Evolutionary conservation across 2,329 filamentous ascomycete genomes (phyloP).

Genomic region (Hypoxylon sp.): DNA sequence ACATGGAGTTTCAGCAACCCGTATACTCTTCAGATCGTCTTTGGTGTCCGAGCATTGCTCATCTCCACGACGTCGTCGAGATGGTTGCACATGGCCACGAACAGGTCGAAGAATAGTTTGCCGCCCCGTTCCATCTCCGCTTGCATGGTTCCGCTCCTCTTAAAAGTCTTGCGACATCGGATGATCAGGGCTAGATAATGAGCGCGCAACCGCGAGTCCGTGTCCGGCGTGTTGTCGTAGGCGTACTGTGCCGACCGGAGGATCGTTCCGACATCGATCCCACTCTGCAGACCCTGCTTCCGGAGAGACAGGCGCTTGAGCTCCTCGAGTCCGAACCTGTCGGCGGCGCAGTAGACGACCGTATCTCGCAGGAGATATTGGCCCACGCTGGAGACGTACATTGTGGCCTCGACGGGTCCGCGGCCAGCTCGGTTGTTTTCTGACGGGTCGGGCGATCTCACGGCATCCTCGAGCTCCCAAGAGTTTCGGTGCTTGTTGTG

Average conservation of each 20-base stretch:
- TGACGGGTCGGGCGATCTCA: conserved; percentile 52
- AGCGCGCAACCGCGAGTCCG: conserved; percentile 91
- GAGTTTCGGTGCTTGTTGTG: conserved; percentile 87
- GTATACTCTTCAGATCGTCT: conserved; percentile 63
- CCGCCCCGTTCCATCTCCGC: conserved; percentile 96
- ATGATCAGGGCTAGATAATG: conserved; percentile 98
- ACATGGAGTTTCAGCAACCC: conserved; percentile 44
- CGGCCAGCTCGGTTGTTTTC: conserved; percentile 55
- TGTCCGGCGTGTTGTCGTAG: conserved; percentile 94
- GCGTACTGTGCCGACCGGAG: conserved; percentile 93
- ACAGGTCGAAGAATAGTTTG: conserved; percentile 98
- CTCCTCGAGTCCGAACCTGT: conserved; percentile 90
- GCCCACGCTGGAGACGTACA: conserved; percentile 79
- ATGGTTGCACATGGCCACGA: conserved; percentile 98
- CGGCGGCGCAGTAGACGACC: conserved; percentile 92
- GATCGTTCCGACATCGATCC: conserved; percentile 92
- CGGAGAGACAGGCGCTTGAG: conserved; percentile 91
- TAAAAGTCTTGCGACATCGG: conserved; percentile 96
- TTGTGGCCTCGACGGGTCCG: conserved; percentile 75
- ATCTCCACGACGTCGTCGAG: conserved; percentile 95
- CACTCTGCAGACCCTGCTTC: conserved; percentile 94
- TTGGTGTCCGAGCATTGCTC: conserved; percentile 74
- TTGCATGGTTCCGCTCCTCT: conserved; percentile 98
- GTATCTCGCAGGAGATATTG: conserved; percentile 90
- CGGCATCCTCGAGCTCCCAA: conserved; percentile 87